Evolutionary conservation across 2,329 filamentous ascomycete species (phyloP).

Genomic region (Nothomitra cinnamomea): DNA sequence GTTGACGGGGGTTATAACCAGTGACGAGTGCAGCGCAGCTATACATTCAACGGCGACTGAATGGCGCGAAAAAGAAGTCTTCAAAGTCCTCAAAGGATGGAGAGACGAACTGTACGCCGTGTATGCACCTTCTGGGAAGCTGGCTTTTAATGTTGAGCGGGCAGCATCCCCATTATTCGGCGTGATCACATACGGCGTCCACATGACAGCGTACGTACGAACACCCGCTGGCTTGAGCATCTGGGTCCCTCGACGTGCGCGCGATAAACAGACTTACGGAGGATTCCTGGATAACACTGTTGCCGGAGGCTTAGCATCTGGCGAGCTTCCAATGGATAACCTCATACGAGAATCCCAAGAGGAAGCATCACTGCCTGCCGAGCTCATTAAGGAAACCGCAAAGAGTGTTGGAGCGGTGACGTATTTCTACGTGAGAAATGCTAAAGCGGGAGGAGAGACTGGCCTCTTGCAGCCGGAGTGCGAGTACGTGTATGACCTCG

Average conservation of each 20-base stretch:
- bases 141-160: constrained; percentile 64
- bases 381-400: constrained; percentile 44
- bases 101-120: constrained; percentile 66
- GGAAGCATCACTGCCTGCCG: constrained; percentile 65
- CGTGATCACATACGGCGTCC: constrained; percentile 20
- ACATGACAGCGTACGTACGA: constrained; percentile 58
- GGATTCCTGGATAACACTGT: constrained; percentile 93
- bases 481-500: constrained; percentile 82
- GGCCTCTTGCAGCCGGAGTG: constrained; percentile 77
- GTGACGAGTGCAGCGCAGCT: constrained; percentile 42
- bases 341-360: constrained; percentile 75
- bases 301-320: constrained; percentile 67
- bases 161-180: constrained; percentile 58
- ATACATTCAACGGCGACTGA: constrained; percentile 36
- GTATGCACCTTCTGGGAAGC: constrained; percentile 41
- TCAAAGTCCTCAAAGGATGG: constrained; percentile 63
- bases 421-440: constrained; percentile 69
- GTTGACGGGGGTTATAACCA: constrained; percentile 29
- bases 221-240: constrained; percentile 45
- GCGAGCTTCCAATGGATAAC: constrained; percentile 65
- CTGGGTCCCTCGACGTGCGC: constrained; percentile 68
- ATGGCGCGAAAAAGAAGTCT: constrained; percentile 54
- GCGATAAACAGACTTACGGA: constrained; percentile 69
- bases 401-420: constrained; percentile 53
- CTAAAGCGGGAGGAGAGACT: constrained; percentile 60